Conservation (phyloP, 129 eudicot genomes). For the Flaveria linearis region DNA sequence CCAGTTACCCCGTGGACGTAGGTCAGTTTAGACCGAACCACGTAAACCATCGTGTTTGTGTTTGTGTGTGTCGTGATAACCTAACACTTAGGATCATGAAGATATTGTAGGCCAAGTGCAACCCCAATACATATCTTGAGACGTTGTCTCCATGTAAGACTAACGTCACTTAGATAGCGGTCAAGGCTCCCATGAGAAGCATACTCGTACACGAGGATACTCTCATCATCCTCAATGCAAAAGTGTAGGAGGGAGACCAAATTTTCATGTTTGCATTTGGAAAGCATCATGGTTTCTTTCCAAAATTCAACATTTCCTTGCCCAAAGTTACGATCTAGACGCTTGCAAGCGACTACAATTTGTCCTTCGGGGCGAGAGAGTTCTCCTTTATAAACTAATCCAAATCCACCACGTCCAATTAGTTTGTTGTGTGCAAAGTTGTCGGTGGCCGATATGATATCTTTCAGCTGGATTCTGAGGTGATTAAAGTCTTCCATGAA, state of each 20-base stretch:
- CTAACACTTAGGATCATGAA: conserved; percentile 13
- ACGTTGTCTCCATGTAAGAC: background rate
- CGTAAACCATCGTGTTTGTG: no score
- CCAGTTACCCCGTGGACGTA: no score
- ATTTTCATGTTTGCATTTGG: conserved; percentile 1
- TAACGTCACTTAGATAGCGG: background rate
- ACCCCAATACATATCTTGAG: conserved; percentile 3
- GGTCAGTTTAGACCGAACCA: no score
- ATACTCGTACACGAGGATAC: background rate
- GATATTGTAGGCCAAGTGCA: background rate
- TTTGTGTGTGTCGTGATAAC: no score
- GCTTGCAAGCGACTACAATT: background rate
- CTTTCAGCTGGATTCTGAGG: conserved; percentile 10
- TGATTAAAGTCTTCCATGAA: background rate
- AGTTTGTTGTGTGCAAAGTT: background rate
- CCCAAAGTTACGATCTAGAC: conserved; percentile 1
- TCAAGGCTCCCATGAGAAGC: conserved; percentile 5
- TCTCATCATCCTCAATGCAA: conserved; percentile 5
- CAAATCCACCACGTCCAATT: conserved; percentile 9
- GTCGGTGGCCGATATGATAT: background rate
- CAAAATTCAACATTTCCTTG: conserved; percentile 7
- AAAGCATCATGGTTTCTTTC: conserved; percentile 12
- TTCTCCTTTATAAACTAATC: background rate
- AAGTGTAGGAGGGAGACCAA: background rate
- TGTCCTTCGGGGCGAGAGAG: background rate